phyloP scores from a whole-genome alignment of 257 asterid genomes.

The Solanum neorickii region DNA sequence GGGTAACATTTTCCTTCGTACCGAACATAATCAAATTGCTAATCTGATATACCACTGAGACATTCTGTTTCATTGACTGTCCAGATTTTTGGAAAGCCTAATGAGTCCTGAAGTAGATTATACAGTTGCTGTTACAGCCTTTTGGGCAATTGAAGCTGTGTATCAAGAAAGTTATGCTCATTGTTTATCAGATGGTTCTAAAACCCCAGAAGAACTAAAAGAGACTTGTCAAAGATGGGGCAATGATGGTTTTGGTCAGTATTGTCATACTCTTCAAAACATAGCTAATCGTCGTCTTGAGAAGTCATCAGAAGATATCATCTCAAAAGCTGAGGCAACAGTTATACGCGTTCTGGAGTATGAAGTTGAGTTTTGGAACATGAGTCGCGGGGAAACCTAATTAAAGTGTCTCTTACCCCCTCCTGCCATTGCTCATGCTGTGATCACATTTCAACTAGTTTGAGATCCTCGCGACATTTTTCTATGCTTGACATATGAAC shows the following conservation, averaged over 20 bases:
- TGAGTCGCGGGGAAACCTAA: constrained; percentile 33
- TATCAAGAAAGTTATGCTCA: constrained; percentile 86
- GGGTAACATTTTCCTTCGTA: neutral
- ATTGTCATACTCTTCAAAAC: constrained; percentile 37
- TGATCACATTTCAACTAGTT: neutral
- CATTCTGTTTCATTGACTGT: neutral
- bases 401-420: neutral
- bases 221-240: constrained; percentile 77
- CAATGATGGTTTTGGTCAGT: constrained; percentile 38
- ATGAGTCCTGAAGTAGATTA: constrained; percentile 51
- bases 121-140: constrained; percentile 48
- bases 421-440: neutral
- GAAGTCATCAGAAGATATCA: constrained; percentile 35
- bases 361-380: constrained; percentile 77
- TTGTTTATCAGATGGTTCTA: constrained; percentile 50
- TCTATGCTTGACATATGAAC: neutral
- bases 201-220: constrained; percentile 54
- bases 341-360: constrained; percentile 41
- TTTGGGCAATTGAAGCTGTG: constrained; percentile 77
- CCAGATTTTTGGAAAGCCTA: constrained; percentile 57
- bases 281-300: constrained; percentile 39
- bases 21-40: neutral
- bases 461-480: neutral
- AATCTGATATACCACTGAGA: neutral
- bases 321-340: constrained; percentile 45